Percentiles rank a stretch among this genome's conserved stretches.
phyloP scores from a whole-genome alignment of 2,329 filamentous ascomycete genomes.

The Huntiella abstrusa region DNA sequence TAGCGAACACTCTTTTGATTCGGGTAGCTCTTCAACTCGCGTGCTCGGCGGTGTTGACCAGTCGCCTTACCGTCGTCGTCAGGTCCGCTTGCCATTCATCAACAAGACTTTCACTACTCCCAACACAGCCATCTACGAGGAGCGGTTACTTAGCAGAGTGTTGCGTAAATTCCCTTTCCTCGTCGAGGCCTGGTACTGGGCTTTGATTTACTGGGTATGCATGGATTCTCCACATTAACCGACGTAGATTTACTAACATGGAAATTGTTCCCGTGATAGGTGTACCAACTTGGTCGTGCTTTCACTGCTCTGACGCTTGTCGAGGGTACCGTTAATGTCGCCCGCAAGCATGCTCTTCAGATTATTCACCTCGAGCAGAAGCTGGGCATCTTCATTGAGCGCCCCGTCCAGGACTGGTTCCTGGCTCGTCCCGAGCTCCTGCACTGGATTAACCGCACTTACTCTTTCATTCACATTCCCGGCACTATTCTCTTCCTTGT shows the following conservation, averaged over 20 bases:
- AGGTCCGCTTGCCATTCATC: constrained; percentile 13
- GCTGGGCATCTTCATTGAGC: constrained; percentile 46
- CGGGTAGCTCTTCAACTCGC: constrained; percentile 11
- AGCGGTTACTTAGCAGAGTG: constrained; percentile 42
- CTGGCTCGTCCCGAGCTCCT: constrained; percentile 34
- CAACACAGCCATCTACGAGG: constrained; percentile 40
- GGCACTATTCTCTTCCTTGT: constrained; percentile 50
- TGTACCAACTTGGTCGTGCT: constrained; percentile 56
- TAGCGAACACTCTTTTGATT: constrained; percentile 9
- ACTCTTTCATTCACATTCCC: constrained; percentile 63
- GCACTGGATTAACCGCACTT: constrained; percentile 51
- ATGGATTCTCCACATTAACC: background rate
- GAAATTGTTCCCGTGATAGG: constrained; percentile 22
- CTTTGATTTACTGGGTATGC: constrained; percentile 56
- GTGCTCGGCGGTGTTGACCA: constrained; percentile 11
- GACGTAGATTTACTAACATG: constrained; percentile 3
- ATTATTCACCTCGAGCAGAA: constrained; percentile 46
- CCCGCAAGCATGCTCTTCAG: constrained; percentile 48
- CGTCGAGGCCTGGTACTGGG: constrained; percentile 62
- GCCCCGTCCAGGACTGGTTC: constrained; percentile 38
- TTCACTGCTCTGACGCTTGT: constrained; percentile 51
- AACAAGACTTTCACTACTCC: constrained; percentile 33
- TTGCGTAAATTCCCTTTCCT: constrained; percentile 52
- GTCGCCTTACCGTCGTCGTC: constrained; percentile 12
- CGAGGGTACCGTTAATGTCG: constrained; percentile 48